Base-by-base conservation (phyloP, 495 filamentous ascomycete species). In the Aspergillus leporis region DNA sequence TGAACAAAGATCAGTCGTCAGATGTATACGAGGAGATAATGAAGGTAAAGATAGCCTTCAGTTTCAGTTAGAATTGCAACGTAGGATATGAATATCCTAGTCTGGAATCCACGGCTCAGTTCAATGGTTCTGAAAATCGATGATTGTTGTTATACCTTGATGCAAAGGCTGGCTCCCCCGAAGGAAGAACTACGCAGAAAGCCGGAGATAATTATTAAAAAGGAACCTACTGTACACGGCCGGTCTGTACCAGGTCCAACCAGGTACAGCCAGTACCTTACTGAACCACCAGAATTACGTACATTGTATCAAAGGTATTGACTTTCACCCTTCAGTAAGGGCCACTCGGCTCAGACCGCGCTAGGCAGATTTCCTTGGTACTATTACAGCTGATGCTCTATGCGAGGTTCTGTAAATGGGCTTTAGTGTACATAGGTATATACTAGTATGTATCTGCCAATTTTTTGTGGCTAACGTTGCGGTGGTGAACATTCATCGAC, bases 241-340 rank as follows among this genome's bases (percentile, higher is more conserved):
- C 38, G 16, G 16, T 18, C 38, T n/a, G 14, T 9, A 36, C 32
- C 16, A 12, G 16, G 38, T 41, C n/a, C 25, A 28, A 28, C 2
- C 16, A 41, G 38, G 38, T 41, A 41, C 38, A n/a, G n/a, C 14
- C 13, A 10, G 19, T 23, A 47, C 19, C 43, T 22, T 22, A 9
- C 43, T 47, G 13, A 13, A 47, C 19, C 3, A 7, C 3, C 12
- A 47, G 19, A 47, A 23, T 23, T 47, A 47, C 43, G 19, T 22
- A 22, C 43, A n/a, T 23, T 10, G 43, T 47, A 47, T 47, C 19
- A 23, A 47, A 47, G 6, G 43, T 47, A 61, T 60, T 64, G 38
- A 63, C 61, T 66, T 63, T 61, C 58, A 45, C 52, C 30, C 53
- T 59, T 62, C 64, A 67, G 65, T 67, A 67, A 67, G 65, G 65